Conservation (phyloP, 352 stramenopile species). For the Pythium aphanidermatum region DNA sequence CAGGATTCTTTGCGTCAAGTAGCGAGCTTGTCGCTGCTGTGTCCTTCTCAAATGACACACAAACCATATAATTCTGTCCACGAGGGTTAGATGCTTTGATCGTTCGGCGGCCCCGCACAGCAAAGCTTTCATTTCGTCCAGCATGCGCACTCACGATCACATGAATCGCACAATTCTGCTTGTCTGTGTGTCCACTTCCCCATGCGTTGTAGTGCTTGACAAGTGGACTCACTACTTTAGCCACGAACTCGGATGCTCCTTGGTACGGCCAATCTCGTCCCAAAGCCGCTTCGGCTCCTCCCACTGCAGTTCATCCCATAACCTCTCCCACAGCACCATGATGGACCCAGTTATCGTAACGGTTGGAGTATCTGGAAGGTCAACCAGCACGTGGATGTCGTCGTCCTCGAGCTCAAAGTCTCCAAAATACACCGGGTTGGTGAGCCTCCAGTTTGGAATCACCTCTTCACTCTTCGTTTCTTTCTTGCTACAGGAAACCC, state of each 20-base stretch:
- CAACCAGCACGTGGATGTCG: no score
- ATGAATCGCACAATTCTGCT: conserved; percentile 6
- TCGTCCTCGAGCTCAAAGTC: no score
- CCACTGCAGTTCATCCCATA: conserved; percentile 8
- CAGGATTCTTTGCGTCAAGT: conserved; percentile 3
- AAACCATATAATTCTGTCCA: conserved; percentile 10
- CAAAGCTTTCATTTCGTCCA: conserved; percentile 24
- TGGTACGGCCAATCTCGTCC: conserved; percentile 12
- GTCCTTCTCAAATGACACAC: conserved; percentile 6
- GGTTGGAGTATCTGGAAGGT: no score
- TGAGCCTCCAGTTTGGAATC: no score
- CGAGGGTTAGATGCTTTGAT: conserved; percentile 11
- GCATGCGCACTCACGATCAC: conserved; percentile 16
- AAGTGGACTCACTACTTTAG: conserved; percentile 1
- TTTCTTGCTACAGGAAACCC: no score
- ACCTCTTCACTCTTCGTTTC: no score
- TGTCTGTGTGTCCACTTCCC: conserved; percentile 4
- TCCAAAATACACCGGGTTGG: no score
- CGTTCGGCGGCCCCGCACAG: conserved; percentile 11
- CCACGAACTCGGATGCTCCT: conserved; percentile 3
- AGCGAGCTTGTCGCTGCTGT: conserved; percentile 1
- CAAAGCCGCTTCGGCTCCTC: conserved; percentile 7
- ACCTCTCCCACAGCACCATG: conserved; percentile 1
- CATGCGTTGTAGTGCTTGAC: conserved; percentile 4
- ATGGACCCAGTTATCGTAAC: not conserved